These are phyloP conservation scores for Leptographium lundbergii DNA, from an alignment of 2,329 filamentous ascomycete species.

Conservation along the genomic window DNA sequence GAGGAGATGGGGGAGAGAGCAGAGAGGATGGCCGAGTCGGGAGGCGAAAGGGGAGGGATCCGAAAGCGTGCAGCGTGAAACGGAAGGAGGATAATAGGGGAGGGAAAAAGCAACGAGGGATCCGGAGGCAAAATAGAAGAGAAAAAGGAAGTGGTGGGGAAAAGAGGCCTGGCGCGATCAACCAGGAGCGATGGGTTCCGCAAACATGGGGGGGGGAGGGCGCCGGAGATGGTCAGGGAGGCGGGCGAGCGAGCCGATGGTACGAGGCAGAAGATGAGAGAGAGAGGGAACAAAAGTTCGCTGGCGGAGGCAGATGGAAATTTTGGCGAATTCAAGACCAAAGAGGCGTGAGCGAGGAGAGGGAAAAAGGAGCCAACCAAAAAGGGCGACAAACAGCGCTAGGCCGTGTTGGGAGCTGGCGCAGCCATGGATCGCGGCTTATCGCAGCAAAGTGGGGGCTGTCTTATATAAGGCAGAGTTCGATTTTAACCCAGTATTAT, in stretches of 20 bases:
- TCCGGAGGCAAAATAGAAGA: not conserved
- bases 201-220: conserved; percentile 1
- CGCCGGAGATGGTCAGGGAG: not conserved
- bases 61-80: not conserved
- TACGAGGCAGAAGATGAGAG: conserved; percentile 5
- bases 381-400: conserved; percentile 5
- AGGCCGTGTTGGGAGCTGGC: conserved; percentile 2
- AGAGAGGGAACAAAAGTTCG: not conserved
- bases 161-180: conserved; percentile 9
- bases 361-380: conserved; percentile 4
- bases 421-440: conserved; percentile 4
- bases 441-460: conserved; percentile 6
- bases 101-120: not conserved
- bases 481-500: not conserved
- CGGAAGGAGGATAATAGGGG: not conserved
- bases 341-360: conserved; percentile 5
- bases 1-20: not conserved
- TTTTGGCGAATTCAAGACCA: conserved; percentile 9
- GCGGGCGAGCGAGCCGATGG: conserved; percentile 1
- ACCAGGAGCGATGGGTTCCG: conserved; percentile 5
- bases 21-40: not conserved
- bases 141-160: not conserved
- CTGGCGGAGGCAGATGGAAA: conserved; percentile 2
- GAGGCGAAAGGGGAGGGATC: not conserved
- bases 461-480: not conserved